phyloP scores from a whole-genome alignment of 176 grass and related monocot genomes.

The Thalia dealbata region DNA sequence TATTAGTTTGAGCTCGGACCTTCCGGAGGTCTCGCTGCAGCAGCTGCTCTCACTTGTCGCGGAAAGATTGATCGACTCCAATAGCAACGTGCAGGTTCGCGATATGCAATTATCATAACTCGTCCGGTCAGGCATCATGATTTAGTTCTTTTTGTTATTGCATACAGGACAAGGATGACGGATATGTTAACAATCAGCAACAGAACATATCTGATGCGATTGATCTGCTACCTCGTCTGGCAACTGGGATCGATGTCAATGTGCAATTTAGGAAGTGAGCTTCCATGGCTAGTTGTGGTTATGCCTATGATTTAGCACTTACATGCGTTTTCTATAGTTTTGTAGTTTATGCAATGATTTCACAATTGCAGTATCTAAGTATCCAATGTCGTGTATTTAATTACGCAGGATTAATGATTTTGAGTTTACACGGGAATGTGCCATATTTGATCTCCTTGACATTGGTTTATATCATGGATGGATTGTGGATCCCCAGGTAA shows the following conservation, averaged over 20 bases:
- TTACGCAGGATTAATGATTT: slow-evolving; percentile 79
- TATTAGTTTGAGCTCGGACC: slow-evolving; percentile 71
- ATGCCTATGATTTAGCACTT: not conserved
- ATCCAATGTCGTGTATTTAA: not conserved
- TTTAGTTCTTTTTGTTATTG: not conserved
- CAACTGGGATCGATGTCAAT: slow-evolving; percentile 83
- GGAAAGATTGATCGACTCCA: slow-evolving; percentile 76
- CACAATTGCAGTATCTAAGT: not conserved
- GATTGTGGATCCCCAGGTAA: slow-evolving; percentile 96
- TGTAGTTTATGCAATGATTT: not conserved
- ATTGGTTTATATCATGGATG: slow-evolving; percentile 90
- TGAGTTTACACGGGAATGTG: slow-evolving; percentile 85
- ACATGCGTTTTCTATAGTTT: not conserved
- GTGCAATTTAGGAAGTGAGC: slow-evolving; percentile 86
- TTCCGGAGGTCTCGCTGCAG: slow-evolving; percentile 82
- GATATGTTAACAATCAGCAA: slow-evolving; percentile 58
- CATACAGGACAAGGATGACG: slow-evolving; percentile 57
- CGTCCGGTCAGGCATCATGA: too few species aligned
- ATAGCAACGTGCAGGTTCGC: slow-evolving; percentile 60
- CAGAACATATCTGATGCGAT: slow-evolving; percentile 82
- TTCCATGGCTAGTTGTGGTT: not conserved
- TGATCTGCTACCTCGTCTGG: slow-evolving; percentile 62
- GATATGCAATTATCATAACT: not conserved
- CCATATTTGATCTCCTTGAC: slow-evolving; percentile 97
- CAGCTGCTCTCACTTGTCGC: slow-evolving; percentile 87